Evolutionary conservation across 1,284 basidiomycete genomes (phyloP).

Genomic region (Pyrrhoderma noxium): DNA sequence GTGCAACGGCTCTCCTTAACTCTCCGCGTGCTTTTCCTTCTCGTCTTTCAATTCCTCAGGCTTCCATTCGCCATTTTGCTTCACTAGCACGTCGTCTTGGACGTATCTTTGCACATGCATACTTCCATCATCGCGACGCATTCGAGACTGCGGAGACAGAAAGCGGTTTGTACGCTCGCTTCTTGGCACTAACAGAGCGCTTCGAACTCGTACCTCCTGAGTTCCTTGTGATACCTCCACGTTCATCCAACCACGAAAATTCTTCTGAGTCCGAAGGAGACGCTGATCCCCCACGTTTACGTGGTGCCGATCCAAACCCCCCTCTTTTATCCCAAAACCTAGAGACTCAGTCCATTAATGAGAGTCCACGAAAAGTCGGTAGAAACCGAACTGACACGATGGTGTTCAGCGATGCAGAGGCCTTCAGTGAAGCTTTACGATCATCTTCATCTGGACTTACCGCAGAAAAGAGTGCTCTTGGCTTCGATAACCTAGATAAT

Average conservation of each 20-base stretch:
- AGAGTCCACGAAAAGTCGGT: conserved; percentile 49
- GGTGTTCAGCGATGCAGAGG: conserved; percentile 54
- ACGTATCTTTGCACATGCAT: conserved; percentile 93
- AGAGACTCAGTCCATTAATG: conserved; percentile 28
- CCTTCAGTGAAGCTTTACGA: conserved; percentile 13
- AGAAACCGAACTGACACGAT: conserved; percentile 69
- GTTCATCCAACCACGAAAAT: conserved; percentile 19
- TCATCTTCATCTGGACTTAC: not conserved
- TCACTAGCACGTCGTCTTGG: conserved; percentile 84
- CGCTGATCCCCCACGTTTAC: conserved; percentile 41
- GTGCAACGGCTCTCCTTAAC: conserved; percentile 88
- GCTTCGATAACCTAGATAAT: not conserved
- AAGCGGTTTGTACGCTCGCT: conserved; percentile 86
- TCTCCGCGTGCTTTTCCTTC: conserved; percentile 90
- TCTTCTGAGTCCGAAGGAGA: conserved; percentile 30
- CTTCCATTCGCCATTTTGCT: conserved; percentile 82
- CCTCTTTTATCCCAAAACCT: conserved; percentile 1
- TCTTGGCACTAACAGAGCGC: conserved; percentile 73
- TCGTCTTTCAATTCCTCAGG: conserved; percentile 70
- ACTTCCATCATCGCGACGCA: conserved; percentile 87
- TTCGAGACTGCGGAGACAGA: conserved; percentile 89
- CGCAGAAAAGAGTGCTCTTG: not conserved
- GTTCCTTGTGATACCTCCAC: conserved; percentile 72
- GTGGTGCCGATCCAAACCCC: conserved; percentile 30
- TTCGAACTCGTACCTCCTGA: conserved; percentile 80